phyloP scores from a whole-genome alignment of 1,284 basidiomycete species.

The Irpex rosettiformis region DNA sequence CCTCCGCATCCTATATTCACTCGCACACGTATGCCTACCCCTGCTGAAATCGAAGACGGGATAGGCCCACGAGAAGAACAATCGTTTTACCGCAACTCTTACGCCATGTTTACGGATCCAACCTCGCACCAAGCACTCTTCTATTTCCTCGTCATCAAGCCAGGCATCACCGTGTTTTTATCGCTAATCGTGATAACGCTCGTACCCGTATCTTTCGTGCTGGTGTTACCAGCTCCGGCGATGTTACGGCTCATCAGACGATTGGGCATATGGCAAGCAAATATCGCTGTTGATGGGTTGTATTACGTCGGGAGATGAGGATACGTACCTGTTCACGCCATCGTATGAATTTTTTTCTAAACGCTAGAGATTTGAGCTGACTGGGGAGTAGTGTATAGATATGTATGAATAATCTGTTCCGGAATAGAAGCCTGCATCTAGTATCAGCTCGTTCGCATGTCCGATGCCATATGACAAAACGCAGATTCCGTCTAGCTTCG shows the following conservation, averaged over 20 bases:
- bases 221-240: constrained; percentile 64
- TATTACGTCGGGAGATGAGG: constrained; percentile 29
- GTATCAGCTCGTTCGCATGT: too few relatives aligned
- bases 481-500: too few relatives aligned
- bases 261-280: constrained; percentile 77
- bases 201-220: constrained; percentile 52
- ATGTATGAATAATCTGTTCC: too few relatives aligned
- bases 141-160: constrained; percentile 83
- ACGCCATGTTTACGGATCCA: constrained; percentile 78
- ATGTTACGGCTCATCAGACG: constrained; percentile 59
- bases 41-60: constrained; percentile 50
- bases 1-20: constrained; percentile 69
- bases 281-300: constrained; percentile 73
- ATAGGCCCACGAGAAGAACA: constrained; percentile 40
- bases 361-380: too few relatives aligned
- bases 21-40: constrained; percentile 46
- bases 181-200: constrained; percentile 51
- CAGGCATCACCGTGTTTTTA: constrained; percentile 69
- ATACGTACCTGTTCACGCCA: too few relatives aligned
- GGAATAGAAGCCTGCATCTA: too few relatives aligned
- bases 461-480: too few relatives aligned
- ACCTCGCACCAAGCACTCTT: constrained; percentile 79
- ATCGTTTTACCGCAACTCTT: constrained; percentile 75
- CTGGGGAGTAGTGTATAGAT: too few relatives aligned
- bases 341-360: too few relatives aligned